Conservation (phyloP, 129 eudicot species). For the Ambrosia artemisiifolia region DNA sequence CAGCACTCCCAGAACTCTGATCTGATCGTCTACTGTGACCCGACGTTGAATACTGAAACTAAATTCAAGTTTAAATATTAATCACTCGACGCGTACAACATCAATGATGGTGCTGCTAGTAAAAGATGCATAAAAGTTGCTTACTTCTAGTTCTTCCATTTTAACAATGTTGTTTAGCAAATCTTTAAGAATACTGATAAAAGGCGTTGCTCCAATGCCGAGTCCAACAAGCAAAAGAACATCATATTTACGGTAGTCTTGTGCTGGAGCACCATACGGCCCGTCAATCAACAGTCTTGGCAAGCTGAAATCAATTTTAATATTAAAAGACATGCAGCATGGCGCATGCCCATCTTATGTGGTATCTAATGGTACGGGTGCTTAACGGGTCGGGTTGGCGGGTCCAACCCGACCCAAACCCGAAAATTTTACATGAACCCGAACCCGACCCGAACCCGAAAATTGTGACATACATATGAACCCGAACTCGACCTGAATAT, state of each 20-base stretch:
- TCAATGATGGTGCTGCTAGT: not conserved
- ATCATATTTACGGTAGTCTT: conserved; percentile 88
- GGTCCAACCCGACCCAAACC: too few relatives aligned
- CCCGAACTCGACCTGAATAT: too few relatives aligned
- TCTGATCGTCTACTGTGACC: conserved; percentile 69
- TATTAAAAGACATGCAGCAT: conserved; percentile 2
- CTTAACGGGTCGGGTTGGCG: too few relatives aligned
- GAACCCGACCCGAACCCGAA: too few relatives aligned
- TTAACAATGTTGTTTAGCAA: conserved; percentile 83
- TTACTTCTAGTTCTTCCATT: conserved; percentile 91
- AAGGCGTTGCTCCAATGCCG: conserved; percentile 99
- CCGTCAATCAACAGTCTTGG: conserved; percentile 92
- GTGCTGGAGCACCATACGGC: conserved; percentile 98
- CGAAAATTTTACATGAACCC: too few relatives aligned
- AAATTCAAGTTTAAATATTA: not conserved
- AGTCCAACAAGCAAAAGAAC: conserved; percentile 92
- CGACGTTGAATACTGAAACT: conserved; percentile 61
- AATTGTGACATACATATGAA: too few relatives aligned
- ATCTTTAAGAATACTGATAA: conserved; percentile 90
- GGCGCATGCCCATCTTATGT: not conserved
- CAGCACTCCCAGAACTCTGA: conserved; percentile 50
- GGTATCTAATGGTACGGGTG: not conserved
- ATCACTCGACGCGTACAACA: not conserved
- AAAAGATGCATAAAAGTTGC: conserved; percentile 7
- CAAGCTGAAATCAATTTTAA: conserved; percentile 47